phyloP scores from a whole-genome alignment of 805 yeast species.

The Ascoidea rubescens region DNA sequence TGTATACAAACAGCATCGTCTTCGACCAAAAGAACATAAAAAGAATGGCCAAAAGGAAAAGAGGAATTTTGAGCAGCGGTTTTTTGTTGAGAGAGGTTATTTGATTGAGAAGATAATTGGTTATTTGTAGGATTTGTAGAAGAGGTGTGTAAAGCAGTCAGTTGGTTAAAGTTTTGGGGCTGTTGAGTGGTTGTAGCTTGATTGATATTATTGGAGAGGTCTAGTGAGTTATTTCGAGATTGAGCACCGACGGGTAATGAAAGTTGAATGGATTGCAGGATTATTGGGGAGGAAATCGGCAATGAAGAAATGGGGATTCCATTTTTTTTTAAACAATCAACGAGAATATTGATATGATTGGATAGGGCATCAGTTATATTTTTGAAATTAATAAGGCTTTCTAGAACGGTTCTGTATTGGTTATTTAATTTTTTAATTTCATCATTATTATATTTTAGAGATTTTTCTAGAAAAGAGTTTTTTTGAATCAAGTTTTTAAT shows the following conservation, averaged over 20 bases:
- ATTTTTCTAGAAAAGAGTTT: conserved; percentile 20
- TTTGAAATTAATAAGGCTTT: conserved; percentile 42
- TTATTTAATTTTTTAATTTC: conserved; percentile 31
- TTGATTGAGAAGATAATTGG: conserved; percentile 13
- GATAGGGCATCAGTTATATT: conserved; percentile 42
- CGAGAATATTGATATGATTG: conserved; percentile 34
- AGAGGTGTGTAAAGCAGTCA: not conserved
- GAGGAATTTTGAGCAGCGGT: conserved; percentile 7
- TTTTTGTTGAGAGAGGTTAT: not conserved
- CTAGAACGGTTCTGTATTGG: conserved; percentile 52
- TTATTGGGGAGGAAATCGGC: conserved; percentile 19
- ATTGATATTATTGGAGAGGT: not conserved
- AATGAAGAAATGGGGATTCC: conserved; percentile 56
- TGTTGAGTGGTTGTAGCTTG: conserved; percentile 3
- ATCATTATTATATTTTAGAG: conserved; percentile 19
- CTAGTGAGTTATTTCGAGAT: conserved; percentile 4
- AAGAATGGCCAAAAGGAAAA: conserved; percentile 23
- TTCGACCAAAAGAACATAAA: conserved; percentile 66
- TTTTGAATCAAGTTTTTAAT: conserved; percentile 16
- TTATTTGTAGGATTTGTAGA: conserved; percentile 7
- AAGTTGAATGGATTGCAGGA: not conserved
- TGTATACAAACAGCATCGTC: conserved; percentile 76
- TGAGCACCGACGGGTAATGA: not conserved
- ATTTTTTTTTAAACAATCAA: conserved; percentile 33
- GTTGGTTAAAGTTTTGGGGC: conserved; percentile 8